Evolutionary conservation across 768 basidiomycete genomes (phyloP), one percentile per base, ranked within the genome.

Genomic region (Lactarius psammicola): DNA sequence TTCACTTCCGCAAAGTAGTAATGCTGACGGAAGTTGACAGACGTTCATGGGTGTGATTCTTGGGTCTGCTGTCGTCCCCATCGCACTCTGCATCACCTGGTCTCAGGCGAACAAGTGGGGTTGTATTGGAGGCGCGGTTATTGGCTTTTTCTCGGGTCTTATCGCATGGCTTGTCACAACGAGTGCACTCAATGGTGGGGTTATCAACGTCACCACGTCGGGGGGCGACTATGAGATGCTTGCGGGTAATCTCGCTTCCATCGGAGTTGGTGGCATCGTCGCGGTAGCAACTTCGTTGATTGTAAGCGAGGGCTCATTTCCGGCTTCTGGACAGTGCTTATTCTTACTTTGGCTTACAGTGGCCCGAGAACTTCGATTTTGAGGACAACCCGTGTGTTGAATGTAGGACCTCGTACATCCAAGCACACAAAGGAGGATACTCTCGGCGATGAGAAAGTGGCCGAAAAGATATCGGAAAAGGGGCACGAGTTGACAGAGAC

Each of bases 41-140:
- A 90, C 87, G 7, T 92, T 92, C 76, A 93, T 93, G 91, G 92
- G 93, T 2, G 89, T 92, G 57, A 84, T 92, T 44, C 82, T 94
- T 15, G 92, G 94, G 2, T 89, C 88, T 2, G 93, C 84, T 3
- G 95, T 96, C 58, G 89, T 88, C 4, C 92, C 93, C 1, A 92
- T 95, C 68, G 94, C 94, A 0, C 79, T 94, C 26, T 90, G 87
- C 69, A 85, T 95, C 62, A 89, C 91, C 2, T 95, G 93, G 92
- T 82, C 78, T 64, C 89, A 86, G 72, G 91, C 93, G 28, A 97
- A 93, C 78, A 91, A 89, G 73, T 84, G 82, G 77, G 95, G 92
- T 9, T 93, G 92, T 73, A 83, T 94, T 60, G 77, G 75, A n/a
- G 95, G 91, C 3, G 78, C 92, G 0, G 67, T 94, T 40, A 72